These are phyloP conservation scores for Cnidoscolus chayamansa DNA, from an alignment of 441 rosid genomes.

Conservation along the genomic window DNA sequence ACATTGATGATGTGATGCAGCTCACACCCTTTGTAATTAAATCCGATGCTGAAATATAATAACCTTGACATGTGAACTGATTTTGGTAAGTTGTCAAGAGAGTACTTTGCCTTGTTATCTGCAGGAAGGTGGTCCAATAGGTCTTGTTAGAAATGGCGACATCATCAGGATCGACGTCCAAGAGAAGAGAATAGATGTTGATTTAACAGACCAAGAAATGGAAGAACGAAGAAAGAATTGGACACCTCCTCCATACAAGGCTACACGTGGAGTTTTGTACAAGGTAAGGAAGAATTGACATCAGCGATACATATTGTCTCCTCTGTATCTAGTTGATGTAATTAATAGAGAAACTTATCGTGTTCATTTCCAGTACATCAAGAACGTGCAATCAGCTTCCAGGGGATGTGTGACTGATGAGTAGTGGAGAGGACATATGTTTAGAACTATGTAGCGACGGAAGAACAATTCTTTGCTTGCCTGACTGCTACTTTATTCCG, in stretches of 20 bases:
- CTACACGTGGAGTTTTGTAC: slow-evolving; percentile 61
- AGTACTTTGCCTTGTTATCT: too few species aligned
- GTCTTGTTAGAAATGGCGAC: slow-evolving; percentile 74
- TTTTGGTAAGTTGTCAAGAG: too few species aligned
- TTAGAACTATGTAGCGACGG: background rate
- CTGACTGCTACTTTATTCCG: background rate
- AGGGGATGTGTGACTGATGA: slow-evolving; percentile 92
- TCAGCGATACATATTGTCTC: background rate
- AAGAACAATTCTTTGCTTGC: background rate
- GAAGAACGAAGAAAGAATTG: slow-evolving; percentile 65
- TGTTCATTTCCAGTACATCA: slow-evolving; percentile 66
- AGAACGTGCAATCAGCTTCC: slow-evolving; percentile 83
- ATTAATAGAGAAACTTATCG: background rate
- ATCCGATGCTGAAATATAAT: background rate
- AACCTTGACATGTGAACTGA: too few species aligned
- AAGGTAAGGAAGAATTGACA: slow-evolving; percentile 47
- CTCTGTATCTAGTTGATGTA: background rate
- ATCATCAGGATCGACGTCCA: slow-evolving; percentile 62
- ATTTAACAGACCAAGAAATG: slow-evolving; percentile 58
- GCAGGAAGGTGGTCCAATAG: slow-evolving; percentile 59
- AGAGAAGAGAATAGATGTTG: slow-evolving; percentile 68
- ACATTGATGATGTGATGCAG: background rate
- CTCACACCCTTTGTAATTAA: background rate
- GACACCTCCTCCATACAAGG: slow-evolving; percentile 71
- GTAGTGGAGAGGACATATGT: slow-evolving; percentile 26